Conservation (phyloP, 2,329 filamentous ascomycete species). For the Akanthomyces dipterigenus region DNA sequence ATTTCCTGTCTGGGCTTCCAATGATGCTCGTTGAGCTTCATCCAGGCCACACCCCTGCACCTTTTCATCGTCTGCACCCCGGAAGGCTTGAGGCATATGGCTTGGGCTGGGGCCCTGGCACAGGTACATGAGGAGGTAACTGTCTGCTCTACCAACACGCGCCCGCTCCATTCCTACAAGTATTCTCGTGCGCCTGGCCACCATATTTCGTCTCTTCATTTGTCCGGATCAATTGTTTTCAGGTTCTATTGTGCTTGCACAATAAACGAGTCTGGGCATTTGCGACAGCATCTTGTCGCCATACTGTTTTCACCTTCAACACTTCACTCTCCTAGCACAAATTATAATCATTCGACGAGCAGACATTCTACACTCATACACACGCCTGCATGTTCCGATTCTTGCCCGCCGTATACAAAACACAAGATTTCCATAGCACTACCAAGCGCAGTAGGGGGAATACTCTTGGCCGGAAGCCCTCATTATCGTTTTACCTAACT, state of each 20-base stretch:
- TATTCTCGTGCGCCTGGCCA: slow-evolving; percentile 1
- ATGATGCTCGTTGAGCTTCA: slow-evolving; percentile 4
- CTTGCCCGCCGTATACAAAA: not conserved
- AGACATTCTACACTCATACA: not conserved
- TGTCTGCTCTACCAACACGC: slow-evolving; percentile 4
- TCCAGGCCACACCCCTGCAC: slow-evolving; percentile 6
- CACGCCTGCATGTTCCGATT: not conserved
- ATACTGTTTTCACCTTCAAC: too few species aligned
- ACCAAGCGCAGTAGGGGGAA: not conserved
- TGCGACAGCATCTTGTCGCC: not conserved
- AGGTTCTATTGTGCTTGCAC: not conserved
- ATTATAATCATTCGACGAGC: not conserved
- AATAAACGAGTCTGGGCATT: not conserved
- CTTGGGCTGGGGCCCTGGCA: slow-evolving; percentile 3
- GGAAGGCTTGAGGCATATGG: not conserved
- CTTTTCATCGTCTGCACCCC: slow-evolving; percentile 7
- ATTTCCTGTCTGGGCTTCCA: slow-evolving; percentile 5
- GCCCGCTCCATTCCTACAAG: slow-evolving; percentile 10
- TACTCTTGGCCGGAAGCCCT: not conserved
- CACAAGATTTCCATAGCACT: not conserved
- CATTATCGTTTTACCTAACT: not conserved
- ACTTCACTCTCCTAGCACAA: not conserved
- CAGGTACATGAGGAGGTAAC: slow-evolving; percentile 1
- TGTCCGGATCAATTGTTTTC: not conserved
- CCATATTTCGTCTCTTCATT: not conserved